Base-by-base conservation (phyloP, 305 asterid genomes). In the Fraxinus albicans region DNA sequence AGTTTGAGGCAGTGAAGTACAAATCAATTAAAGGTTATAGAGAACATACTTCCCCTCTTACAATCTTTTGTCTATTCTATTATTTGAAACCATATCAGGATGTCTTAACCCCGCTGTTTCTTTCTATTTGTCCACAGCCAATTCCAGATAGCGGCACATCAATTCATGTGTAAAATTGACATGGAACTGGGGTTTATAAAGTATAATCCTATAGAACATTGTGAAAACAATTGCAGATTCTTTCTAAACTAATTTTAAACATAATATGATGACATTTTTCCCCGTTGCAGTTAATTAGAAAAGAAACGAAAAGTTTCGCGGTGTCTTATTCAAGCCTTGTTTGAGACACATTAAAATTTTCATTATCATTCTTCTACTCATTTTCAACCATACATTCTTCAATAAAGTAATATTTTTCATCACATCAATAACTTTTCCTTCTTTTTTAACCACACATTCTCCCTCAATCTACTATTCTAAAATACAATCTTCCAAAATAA, bases 31-130 rank as follows among this genome's bases (percentile, higher is more conserved):
- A 53, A 60, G 35, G 78, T 81, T 79, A 58, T 58, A 60, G 38
- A 73, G 33, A 60, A 50, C 36, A 25, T 4, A 42, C 47, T 76
- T 31, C 1, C 17, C 58, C 42, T 6, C 38, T 8, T 12, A 33
- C 17, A 81, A 31, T 83, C n/a, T 36, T 29, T 76, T 70, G 42
- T 12, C 76, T 27, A 50, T 72, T 79, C 76, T 55, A 83, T 31
- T 63, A 73, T 15, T 47, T 40, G 12, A 67, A 15, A 44, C 44
- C 73, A 53, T 13, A 36, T 40, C 36, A 70, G 33, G 73, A 74
- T 35, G 47, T 38, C 60, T 75, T 42, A 86, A n/a, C 35, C 65
- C 47, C 9, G 31, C 69, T 8, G 38, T 60, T 6, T 60, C 70
- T 60, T 21, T 63, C 73, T 7, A 63, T 21, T 63, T 63, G 13